These are phyloP conservation scores for Taphrina communis DNA, from an alignment of 1,139 yeast genomes.

Conservation along the genomic window DNA sequence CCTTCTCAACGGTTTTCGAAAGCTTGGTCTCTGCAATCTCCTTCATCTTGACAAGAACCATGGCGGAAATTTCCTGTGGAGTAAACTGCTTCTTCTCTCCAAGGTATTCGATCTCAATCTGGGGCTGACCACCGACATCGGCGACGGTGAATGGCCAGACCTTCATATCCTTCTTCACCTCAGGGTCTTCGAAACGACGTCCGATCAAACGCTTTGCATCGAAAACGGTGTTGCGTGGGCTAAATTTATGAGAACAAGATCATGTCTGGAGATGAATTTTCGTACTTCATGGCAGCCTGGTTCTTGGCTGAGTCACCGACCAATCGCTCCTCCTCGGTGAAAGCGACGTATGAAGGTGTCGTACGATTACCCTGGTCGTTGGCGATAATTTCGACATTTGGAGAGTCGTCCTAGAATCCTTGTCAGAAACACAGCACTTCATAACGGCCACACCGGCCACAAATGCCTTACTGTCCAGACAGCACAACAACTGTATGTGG, in stretches of 20 bases:
- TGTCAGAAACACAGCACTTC: constrained; percentile 64
- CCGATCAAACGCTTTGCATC: constrained; percentile 98
- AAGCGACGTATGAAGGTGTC: constrained; percentile 97
- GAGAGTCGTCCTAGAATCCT: constrained; percentile 65
- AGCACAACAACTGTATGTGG: constrained; percentile 71
- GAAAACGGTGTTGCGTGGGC: constrained; percentile 95
- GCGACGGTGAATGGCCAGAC: constrained; percentile 96
- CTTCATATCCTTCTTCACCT: constrained; percentile 94
- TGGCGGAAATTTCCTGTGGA: constrained; percentile 96
- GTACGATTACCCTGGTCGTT: constrained; percentile 99
- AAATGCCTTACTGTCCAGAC: constrained; percentile 39
- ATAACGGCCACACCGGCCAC: constrained; percentile 8
- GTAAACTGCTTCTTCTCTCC: constrained; percentile 93
- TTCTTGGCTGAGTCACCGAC: constrained; percentile 99
- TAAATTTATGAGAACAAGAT: constrained; percentile 48
- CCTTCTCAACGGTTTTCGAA: constrained; percentile 91
- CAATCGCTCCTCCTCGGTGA: constrained; percentile 96
- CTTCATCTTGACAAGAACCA: constrained; percentile 96
- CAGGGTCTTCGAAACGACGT: constrained; percentile 86
- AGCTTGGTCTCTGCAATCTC: constrained; percentile 96
- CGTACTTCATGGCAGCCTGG: constrained; percentile 79
- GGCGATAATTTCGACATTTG: constrained; percentile 81
- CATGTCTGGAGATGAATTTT: background rate
- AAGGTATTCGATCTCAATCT: constrained; percentile 90
- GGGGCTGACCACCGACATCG: constrained; percentile 84